Conservation (phyloP, 805 yeast species). For the Yarrowia bubula region DNA sequence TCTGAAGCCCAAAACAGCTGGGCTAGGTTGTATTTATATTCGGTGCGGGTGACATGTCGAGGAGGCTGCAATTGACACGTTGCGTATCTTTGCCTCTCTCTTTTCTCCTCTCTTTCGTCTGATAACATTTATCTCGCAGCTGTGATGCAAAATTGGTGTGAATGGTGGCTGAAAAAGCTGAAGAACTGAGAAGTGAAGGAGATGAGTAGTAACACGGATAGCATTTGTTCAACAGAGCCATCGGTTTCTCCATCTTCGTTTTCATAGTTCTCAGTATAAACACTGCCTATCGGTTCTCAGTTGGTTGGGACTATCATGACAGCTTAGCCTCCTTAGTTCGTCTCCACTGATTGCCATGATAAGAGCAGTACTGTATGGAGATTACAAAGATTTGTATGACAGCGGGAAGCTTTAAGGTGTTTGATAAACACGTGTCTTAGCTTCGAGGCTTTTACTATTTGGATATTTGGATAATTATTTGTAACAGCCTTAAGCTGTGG, state of each 20-base stretch:
- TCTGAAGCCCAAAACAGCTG: background rate
- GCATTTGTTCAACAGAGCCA: too few species aligned
- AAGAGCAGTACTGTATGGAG: too few species aligned
- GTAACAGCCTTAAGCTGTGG: too few species aligned
- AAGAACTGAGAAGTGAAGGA: background rate
- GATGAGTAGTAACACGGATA: background rate
- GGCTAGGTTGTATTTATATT: background rate
- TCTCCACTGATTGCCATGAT: too few species aligned
- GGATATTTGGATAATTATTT: too few species aligned
- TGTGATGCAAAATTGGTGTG: background rate
- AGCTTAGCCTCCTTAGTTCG: too few species aligned
- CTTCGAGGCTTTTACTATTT: background rate
- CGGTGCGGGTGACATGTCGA: background rate
- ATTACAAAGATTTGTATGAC: too few species aligned
- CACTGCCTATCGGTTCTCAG: too few species aligned
- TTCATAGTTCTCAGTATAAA: too few species aligned
- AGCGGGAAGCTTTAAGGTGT: background rate
- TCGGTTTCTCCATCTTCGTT: too few species aligned
- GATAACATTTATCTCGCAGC: slow-evolving; percentile 18
- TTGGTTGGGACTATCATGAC: background rate
- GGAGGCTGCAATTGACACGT: too few species aligned
- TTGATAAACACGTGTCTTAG: background rate
- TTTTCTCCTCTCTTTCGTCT: background rate
- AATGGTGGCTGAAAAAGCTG: background rate
- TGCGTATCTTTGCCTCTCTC: background rate